A percentile compares a stretch with the other conserved stretches of the same genome.
phyloP scores from a whole-genome alignment of 1,139 yeast species.

The Blastobotrys aristatus region DNA sequence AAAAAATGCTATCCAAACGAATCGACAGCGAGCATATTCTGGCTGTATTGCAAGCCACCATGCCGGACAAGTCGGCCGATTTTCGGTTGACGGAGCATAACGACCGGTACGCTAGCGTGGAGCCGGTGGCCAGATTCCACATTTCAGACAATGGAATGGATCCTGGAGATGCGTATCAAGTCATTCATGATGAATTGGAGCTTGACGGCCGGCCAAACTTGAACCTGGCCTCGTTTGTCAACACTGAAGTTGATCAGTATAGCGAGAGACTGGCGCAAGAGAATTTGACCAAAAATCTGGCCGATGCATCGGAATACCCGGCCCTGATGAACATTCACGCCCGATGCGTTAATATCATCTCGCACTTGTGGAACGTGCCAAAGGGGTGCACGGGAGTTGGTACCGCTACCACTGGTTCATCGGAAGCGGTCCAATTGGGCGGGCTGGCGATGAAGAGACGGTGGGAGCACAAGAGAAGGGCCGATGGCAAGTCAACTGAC shows the following conservation, averaged over 20 bases:
- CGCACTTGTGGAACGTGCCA: slow-evolving; percentile 80
- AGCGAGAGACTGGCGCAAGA: slow-evolving; percentile 53
- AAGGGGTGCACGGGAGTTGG: slow-evolving; percentile 57
- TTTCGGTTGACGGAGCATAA: slow-evolving; percentile 15
- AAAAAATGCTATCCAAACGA: slow-evolving; percentile 28
- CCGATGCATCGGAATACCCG: slow-evolving; percentile 93
- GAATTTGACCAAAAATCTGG: slow-evolving; percentile 79
- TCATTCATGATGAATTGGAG: slow-evolving; percentile 67
- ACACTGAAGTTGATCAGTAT: slow-evolving; percentile 56
- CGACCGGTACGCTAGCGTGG: slow-evolving; percentile 14
- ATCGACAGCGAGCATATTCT: slow-evolving; percentile 33
- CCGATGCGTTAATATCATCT: slow-evolving; percentile 75
- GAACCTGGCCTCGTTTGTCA: slow-evolving; percentile 86
- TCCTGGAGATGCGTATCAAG: slow-evolving; percentile 50
- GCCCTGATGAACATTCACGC: slow-evolving; percentile 73
- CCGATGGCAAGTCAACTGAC: slow-evolving; percentile 52
- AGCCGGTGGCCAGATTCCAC: slow-evolving; percentile 38
- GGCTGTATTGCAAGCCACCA: slow-evolving; percentile 24
- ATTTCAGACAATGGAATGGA: slow-evolving; percentile 56
- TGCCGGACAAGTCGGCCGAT: slow-evolving; percentile 20
- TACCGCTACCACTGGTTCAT: slow-evolving; percentile 89
- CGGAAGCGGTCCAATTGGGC: slow-evolving; percentile 90
- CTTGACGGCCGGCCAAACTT: slow-evolving; percentile 82
- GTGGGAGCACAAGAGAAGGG: slow-evolving; percentile 69
- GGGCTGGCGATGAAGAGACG: slow-evolving; percentile 87